Evolutionary conservation across 768 basidiomycete species (phyloP).

Genomic region (Mycena alexandri): DNA sequence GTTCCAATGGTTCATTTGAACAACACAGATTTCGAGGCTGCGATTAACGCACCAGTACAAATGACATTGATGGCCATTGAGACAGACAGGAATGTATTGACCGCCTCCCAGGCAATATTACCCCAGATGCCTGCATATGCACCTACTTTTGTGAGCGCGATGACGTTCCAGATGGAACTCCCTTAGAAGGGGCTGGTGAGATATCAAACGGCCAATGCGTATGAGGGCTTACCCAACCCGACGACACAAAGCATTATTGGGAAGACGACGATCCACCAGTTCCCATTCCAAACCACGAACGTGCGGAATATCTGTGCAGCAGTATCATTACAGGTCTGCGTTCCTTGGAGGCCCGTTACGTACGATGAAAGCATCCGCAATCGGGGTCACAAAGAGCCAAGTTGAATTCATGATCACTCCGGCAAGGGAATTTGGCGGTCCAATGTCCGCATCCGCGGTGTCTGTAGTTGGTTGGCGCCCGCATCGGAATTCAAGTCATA

Average conservation of each 20-base stretch:
- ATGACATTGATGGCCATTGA: too few relatives aligned
- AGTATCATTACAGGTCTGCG: background rate
- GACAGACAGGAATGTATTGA: background rate
- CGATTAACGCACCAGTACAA: too few relatives aligned
- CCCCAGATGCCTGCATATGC: background rate
- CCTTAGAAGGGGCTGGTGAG: background rate
- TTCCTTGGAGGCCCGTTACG: background rate
- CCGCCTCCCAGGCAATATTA: background rate
- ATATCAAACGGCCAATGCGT: too few relatives aligned
- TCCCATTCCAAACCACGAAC: constrained; percentile 4
- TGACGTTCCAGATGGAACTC: background rate
- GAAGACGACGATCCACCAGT: background rate
- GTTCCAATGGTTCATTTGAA: too few relatives aligned
- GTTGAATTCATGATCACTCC: background rate
- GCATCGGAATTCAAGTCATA: background rate
- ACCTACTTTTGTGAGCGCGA: background rate
- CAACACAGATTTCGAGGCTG: too few relatives aligned
- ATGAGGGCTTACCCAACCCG: background rate
- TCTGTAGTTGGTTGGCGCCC: background rate
- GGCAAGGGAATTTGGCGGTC: background rate
- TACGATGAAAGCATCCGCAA: constrained; percentile 14
- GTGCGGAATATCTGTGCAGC: constrained; percentile 1
- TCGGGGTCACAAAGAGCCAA: constrained; percentile 1
- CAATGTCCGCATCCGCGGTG: background rate
- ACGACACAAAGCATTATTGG: background rate